Base-by-base conservation (phyloP, 1,139 yeast species). In the Kazachstania sp. region DNA sequence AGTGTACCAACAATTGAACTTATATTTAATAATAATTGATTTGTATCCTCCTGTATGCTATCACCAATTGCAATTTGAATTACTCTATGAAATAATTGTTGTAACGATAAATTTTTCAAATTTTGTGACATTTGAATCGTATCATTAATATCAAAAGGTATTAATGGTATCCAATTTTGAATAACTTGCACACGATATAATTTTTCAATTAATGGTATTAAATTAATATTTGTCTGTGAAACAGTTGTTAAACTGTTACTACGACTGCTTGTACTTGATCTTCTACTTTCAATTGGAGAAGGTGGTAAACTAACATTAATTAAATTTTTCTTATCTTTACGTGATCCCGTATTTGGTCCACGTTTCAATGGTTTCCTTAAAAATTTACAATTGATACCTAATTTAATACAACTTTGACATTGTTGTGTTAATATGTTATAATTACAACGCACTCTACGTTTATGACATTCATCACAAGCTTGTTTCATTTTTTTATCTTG, bases 301-400 rank as follows among this genome's bases (percentile, higher is more conserved):
- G 36, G 36, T 4, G 36, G 36, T 9, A 18, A 15, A 15, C 16
- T 32, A 11, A 32, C 36, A 32, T 32, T 15, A 3, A 32, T 15
- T 15, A 32, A 11, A 26, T 16, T n/a, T 15, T 19, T 13, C 23
- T 6, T 15, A 8, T 36, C 37, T 28, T 37, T 41, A 13, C 39
- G 39, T 30, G 36, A 42, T 2, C 87, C 86, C 58, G 81, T 80
- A 2, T 81, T 72, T 0, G 90, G 90, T 0, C 90, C 90, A 53
- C 90, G 65, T 57, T 83, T 83, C 61, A 82, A 63, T 0, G 87
- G 90, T 0, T 79, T 71, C 46, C 88, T 67, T 18, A 79, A 77
- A 58, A 81, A 83, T 1, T 81, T 71, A 63, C 90, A 83, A 1
- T 58, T 58, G 39, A 78, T 83, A 43, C 69, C 70, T 53, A 71